A percentile compares a stretch with the other conserved stretches of the same genome.
Conservation (phyloP, 169 alveolate species). For the Eimeria mitis region DNA sequence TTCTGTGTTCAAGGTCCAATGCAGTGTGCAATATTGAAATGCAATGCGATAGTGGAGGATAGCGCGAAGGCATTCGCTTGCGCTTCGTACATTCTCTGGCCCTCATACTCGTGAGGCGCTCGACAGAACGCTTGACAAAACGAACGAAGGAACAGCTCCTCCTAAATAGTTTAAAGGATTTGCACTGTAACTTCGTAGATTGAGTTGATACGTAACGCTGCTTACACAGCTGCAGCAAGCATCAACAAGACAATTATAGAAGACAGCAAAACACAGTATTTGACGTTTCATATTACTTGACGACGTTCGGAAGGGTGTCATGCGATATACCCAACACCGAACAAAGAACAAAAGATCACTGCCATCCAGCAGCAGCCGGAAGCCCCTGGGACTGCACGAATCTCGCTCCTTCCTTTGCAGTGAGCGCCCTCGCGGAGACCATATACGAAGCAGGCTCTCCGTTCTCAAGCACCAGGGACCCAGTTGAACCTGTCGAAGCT, state of each 20-base stretch:
- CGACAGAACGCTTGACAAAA: background rate
- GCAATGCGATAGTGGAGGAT: background rate
- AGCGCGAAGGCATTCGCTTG: background rate
- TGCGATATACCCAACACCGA: background rate
- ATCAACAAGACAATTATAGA: background rate
- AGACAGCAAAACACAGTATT: background rate
- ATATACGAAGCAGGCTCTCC: background rate
- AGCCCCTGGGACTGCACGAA: constrained; percentile 23
- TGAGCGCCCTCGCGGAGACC: background rate
- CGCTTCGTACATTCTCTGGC: background rate
- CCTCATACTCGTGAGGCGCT: background rate
- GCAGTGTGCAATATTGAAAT: background rate
- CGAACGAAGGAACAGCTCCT: background rate
- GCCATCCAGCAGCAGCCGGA: background rate
- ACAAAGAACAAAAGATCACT: background rate
- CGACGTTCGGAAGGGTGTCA: background rate
- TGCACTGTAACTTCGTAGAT: background rate
- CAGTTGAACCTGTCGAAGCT: background rate
- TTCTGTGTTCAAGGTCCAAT: background rate
- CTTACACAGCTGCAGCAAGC: background rate
- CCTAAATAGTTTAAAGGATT: background rate
- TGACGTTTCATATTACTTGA: background rate
- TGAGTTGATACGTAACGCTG: background rate
- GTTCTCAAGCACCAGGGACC: constrained; percentile 6
- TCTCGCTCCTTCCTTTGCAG: constrained; percentile 1